These are phyloP conservation scores for Tolypocladium capitatum DNA, from an alignment of 2,329 filamentous ascomycete species.

Conservation along the genomic window DNA sequence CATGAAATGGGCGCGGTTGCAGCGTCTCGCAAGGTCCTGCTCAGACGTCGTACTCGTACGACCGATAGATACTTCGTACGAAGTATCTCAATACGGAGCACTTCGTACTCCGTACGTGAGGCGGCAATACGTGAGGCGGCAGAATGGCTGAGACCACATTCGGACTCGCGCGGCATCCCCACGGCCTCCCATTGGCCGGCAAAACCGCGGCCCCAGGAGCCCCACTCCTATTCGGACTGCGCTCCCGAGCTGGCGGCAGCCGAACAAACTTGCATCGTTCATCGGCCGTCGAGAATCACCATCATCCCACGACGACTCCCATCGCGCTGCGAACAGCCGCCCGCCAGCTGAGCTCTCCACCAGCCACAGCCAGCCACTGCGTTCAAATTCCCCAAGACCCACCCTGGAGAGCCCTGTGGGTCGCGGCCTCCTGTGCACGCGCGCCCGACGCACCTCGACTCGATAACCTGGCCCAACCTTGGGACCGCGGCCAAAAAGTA, in stretches of 20 bases:
- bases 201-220: not conserved
- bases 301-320: not conserved
- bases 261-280: not conserved
- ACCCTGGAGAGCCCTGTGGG: not conserved
- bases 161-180: conserved; percentile 1
- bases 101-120: no score
- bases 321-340: not conserved
- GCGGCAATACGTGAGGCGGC: not conserved
- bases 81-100: no score
- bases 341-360: not conserved
- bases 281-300: not conserved
- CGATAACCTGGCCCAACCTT: not conserved
- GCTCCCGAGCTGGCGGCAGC: not conserved
- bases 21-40: not conserved
- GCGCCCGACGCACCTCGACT: not conserved
- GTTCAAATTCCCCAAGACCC: not conserved
- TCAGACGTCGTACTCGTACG: not conserved
- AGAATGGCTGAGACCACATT: not conserved
- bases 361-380: not conserved
- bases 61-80: no score
- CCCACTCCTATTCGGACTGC: not conserved
- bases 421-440: not conserved
- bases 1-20: not conserved
- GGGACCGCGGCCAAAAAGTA: conserved; percentile 17
- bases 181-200: not conserved